Base-by-base conservation (phyloP, 2,329 filamentous ascomycete genomes). In the Corinectria fuckeliana region DNA sequence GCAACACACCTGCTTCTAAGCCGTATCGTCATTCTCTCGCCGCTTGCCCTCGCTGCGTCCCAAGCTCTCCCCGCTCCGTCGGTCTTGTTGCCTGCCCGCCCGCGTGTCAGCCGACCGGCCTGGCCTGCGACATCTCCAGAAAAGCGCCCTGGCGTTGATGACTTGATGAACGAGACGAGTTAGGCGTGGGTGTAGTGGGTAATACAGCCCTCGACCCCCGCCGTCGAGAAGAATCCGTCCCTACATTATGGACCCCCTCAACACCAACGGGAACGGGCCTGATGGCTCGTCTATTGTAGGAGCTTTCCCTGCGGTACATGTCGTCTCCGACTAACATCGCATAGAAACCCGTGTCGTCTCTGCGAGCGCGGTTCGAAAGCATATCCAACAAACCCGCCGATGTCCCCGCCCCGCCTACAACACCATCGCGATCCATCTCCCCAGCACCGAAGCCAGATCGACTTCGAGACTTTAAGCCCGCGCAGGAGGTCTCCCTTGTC, bases 301-400 rank as follows among this genome's bases (percentile, higher is more conserved):
- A 75, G 52, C 32, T 36, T 38, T 39, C 34, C 16, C 25, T 8
- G 21, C 10, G 20, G 4, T 20, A 38, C 39, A 7, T 25, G 11
- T 18, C 52, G 21, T 48, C 39, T 16, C 20, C 54, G 65, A 60
- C 74, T 77, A 62, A 75, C 62, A 45, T 26, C 18, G 50, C 28
- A 5, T 63, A 92, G 90, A 91, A 88, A 79, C 91, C 92, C 23
- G 91, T 95, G 50, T 95, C 91, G 50, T 93, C 91, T 50, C 81
- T 95, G 61, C 85, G 89, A 62, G 91, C 90, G 63, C 88, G 91
- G 69, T 95, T 94, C 74, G 91, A 95, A 80, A 92, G 89, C 72
- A 87, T 94, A 67, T 60, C 61, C 64, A 67, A 55, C 48, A 69
- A 66, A 56, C 56, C 63, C 50, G 42, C 50, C 52, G 64, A 69